Percentiles rank a stretch among this genome's conserved stretches.
Evolutionary conservation across 768 basidiomycete species (phyloP).

Genomic region (Hygrophoropsis aurantiaca): DNA sequence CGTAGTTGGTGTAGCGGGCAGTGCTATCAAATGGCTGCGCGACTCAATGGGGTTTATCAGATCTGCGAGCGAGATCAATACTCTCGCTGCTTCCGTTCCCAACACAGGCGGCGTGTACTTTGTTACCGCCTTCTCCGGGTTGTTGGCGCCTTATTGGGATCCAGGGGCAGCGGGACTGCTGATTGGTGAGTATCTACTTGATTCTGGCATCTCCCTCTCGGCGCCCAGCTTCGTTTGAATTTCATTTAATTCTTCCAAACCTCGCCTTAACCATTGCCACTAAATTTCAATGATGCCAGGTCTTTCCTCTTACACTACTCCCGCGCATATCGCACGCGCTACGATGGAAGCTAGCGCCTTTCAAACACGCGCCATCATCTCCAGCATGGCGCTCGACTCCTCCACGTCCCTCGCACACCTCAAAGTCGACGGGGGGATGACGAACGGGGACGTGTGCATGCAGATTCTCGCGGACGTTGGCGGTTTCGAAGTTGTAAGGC

Average conservation of each 20-base stretch:
- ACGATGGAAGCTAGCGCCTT: conserved; percentile 95
- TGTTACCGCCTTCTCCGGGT: conserved; percentile 93
- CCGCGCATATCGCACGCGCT: conserved; percentile 91
- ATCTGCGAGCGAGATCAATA: conserved; percentile 81
- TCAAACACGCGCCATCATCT: conserved; percentile 93
- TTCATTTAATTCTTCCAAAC: not conserved
- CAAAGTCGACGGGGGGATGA: conserved; percentile 99
- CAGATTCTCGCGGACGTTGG: conserved; percentile 83
- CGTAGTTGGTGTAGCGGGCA: conserved; percentile 89
- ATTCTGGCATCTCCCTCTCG: not conserved
- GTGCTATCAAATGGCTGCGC: conserved; percentile 94
- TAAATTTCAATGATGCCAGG: conserved; percentile 35
- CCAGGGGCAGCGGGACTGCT: conserved; percentile 83
- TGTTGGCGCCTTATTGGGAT: conserved; percentile 98
- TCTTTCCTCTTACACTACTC: conserved; percentile 84
- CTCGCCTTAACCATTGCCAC: not conserved
- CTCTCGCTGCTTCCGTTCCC: conserved; percentile 71
- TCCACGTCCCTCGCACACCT: conserved; percentile 75
- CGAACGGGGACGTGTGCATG: conserved; percentile 90
- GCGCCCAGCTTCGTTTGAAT: too few relatives aligned
- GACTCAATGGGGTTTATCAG: conserved; percentile 86
- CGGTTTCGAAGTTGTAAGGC: conserved; percentile 88
- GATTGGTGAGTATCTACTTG: conserved; percentile 50
- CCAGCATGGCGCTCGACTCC: conserved; percentile 94
- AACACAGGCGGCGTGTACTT: conserved; percentile 92